Base-by-base conservation (phyloP, 768 basidiomycete species). In the Paxillus ammoniavirescens region DNA sequence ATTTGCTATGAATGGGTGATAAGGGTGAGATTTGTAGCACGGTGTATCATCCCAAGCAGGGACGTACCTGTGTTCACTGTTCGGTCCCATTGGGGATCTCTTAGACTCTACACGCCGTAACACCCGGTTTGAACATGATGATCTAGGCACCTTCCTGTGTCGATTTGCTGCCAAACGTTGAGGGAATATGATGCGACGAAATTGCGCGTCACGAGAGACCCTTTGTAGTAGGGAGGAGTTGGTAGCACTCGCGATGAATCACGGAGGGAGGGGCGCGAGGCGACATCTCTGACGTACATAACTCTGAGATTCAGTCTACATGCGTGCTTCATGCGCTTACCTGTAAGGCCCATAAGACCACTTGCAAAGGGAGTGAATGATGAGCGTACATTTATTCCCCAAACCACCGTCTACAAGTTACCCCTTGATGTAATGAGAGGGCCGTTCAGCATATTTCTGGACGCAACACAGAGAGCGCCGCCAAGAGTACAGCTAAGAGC, bases 391-490 rank as follows among this genome's bases (percentile, higher is more conserved):
- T 65, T 82, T 82, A 73, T 98, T 98, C 8, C 87, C 94, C 42
- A 84, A 77, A n/a, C 93, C 93, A 42, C 80, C 80, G 54, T 91
- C 87, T 55, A 98, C 91, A 50, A 99, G 75, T 3, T 78, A 80
- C 36, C 82, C 77, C 70, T 99, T 99, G 72, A 99, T 98, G 84
- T 84, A 57, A 82, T 84, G 58, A 99, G 85, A 18, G 95, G 79
- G 0, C 96, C 97, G 67, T 99, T 97, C 94, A 98, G 98, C 97
- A 99, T 99, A 71, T 98, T 97, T 64, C 94, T 97, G 6, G 97
- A 97, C 2, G 97, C 97, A 52, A 99, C 95, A 65, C 93, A 93
- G 70, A 98, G 93, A 1, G 93, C 97, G n/a, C 97, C 97, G 0
- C 96, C 96, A 50, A 79, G 77, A 0, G 95, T 96, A 60, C 98